Conservation (phyloP, 305 asterid genomes). For the Solanum hybrid region DNA sequence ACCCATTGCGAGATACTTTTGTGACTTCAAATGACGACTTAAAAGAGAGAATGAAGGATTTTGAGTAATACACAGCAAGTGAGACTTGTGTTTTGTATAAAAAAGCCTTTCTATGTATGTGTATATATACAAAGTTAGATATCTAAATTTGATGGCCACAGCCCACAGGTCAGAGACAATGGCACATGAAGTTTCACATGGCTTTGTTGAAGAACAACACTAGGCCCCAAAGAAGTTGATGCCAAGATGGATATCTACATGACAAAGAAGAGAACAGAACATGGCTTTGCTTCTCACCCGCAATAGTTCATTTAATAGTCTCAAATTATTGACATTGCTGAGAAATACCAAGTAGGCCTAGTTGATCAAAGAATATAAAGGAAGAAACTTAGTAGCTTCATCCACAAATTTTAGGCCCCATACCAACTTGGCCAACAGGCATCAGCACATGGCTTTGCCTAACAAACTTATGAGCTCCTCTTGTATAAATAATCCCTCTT, state of each 20-base stretch:
- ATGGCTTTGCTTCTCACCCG: neutral
- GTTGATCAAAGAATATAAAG: neutral
- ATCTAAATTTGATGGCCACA: too few species aligned
- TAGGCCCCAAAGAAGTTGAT: neutral
- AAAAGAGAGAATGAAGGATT: neutral
- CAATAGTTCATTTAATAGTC: neutral
- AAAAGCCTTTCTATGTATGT: neutral
- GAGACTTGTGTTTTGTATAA: neutral
- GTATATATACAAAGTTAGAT: neutral
- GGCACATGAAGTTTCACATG: neutral
- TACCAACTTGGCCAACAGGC: neutral
- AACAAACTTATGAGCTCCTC: neutral
- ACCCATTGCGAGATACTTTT: neutral
- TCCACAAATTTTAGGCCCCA: neutral
- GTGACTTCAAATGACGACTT: neutral
- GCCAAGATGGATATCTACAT: neutral
- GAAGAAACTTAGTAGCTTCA: neutral
- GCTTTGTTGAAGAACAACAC: neutral
- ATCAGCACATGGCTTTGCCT: neutral
- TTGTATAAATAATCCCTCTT: neutral
- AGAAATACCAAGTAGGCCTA: neutral
- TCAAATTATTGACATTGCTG: neutral
- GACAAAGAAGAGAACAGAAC: neutral
- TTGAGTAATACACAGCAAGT: neutral
- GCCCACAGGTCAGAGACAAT: neutral